These are phyloP conservation scores for Coprinellus aureogranulatus DNA, from an alignment of 768 basidiomycete genomes.

Conservation along the genomic window DNA sequence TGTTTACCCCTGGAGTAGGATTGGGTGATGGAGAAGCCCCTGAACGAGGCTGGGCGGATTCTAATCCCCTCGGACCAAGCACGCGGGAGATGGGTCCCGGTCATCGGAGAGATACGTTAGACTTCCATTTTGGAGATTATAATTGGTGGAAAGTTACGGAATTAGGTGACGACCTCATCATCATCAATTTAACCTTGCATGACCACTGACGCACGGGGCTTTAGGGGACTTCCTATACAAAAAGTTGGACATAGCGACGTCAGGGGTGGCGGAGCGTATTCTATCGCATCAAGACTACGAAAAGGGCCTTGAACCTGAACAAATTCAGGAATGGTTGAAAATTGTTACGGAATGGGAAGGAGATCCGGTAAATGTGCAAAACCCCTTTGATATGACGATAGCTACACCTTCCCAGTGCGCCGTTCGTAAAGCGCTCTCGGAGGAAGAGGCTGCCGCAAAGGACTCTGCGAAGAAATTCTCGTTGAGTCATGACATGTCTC, in stretches of 20 bases:
- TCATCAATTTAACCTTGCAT: neutral
- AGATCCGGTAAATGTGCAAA: neutral
- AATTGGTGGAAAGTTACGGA: slow-evolving; percentile 27
- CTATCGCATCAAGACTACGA: neutral
- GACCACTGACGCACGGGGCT: neutral
- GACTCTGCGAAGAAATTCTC: neutral
- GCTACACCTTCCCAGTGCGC: slow-evolving; percentile 12
- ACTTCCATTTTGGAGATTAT: slow-evolving; percentile 25
- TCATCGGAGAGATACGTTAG: slow-evolving; percentile 21
- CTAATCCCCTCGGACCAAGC: slow-evolving; percentile 24
- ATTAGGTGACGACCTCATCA: slow-evolving; percentile 13
- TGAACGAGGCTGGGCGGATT: slow-evolving; percentile 30
- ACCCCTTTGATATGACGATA: neutral
- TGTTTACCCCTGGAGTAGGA: slow-evolving; percentile 20
- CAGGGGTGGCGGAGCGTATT: neutral
- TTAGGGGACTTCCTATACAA: neutral
- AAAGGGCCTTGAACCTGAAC: too few species aligned
- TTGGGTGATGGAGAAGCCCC: slow-evolving; percentile 35
- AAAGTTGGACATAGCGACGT: neutral
- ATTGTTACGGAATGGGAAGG: slow-evolving; percentile 1
- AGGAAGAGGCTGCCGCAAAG: slow-evolving; percentile 19
- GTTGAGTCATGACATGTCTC: slow-evolving; percentile 16
- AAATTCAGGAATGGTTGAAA: neutral
- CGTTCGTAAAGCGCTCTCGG: slow-evolving; percentile 22
- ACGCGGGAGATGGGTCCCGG: slow-evolving; percentile 39